Evolutionary conservation across 2,329 filamentous ascomycete genomes (phyloP).

Genomic region (Pseudovirgaria hyperparasitica): DNA sequence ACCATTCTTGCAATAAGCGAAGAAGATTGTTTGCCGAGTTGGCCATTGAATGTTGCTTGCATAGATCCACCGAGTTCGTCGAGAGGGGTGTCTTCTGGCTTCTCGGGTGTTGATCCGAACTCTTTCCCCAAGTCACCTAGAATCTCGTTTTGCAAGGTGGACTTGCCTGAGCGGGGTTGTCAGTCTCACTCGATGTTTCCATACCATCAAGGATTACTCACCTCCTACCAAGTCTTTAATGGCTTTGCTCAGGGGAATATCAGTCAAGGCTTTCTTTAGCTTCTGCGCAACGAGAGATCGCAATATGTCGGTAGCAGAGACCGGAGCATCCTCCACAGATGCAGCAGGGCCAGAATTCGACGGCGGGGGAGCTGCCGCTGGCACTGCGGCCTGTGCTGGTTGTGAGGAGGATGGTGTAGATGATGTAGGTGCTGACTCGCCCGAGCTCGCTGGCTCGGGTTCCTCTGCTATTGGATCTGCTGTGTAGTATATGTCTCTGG

Average conservation of each 20-base stretch:
- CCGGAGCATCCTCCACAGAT: conserved; percentile 72
- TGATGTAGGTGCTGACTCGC: conserved; percentile 30
- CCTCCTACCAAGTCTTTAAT: conserved; percentile 98
- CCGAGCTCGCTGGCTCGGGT: conserved; percentile 41
- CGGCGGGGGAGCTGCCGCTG: conserved; percentile 45
- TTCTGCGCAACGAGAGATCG: conserved; percentile 89
- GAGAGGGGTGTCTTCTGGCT: conserved; percentile 92
- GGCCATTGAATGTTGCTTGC: conserved; percentile 98
- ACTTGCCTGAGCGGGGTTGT: conserved; percentile 59
- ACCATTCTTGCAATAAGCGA: conserved; percentile 89
- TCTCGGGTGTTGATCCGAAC: conserved; percentile 95
- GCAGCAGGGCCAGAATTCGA: conserved; percentile 73
- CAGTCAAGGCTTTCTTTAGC: conserved; percentile 82
- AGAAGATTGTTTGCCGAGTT: conserved; percentile 91
- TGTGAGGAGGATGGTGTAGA: conserved; percentile 34
- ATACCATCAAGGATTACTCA: conserved; percentile 35
- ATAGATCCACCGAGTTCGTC: conserved; percentile 91
- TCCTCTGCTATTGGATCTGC: conserved; percentile 82
- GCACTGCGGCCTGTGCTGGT: conserved; percentile 40
- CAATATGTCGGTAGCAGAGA: conserved; percentile 81
- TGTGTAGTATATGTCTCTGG: conserved; percentile 99
- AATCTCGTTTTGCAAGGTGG: conserved; percentile 96
- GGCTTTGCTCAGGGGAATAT: conserved; percentile 87
- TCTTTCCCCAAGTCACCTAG: conserved; percentile 95
- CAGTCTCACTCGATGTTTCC: too few relatives aligned